Evolutionary conservation across 495 filamentous ascomycete genomes (phyloP).

Genomic region (Darksidea phi): DNA sequence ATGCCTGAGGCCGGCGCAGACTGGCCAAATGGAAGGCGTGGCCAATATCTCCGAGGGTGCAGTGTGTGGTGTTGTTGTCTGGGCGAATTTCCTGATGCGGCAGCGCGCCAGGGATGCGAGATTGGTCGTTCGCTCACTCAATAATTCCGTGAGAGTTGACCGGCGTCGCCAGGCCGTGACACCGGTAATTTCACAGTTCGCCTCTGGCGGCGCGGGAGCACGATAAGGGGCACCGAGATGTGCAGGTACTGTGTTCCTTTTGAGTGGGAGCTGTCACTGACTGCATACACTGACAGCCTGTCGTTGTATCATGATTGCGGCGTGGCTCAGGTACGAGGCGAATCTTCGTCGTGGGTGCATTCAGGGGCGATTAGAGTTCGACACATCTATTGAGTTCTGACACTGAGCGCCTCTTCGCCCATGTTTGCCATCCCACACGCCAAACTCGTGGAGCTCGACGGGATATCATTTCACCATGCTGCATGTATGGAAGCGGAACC

Average conservation of each 20-base stretch:
- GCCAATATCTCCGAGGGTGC: not conserved
- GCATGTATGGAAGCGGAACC: not conserved
- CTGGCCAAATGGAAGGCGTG: slow-evolving; percentile 7
- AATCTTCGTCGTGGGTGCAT: too few relatives aligned
- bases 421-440: too few relatives aligned
- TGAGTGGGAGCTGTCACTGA: too few relatives aligned
- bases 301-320: too few relatives aligned
- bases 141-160: slow-evolving; percentile 11
- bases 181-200: slow-evolving; percentile 18
- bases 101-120: slow-evolving; percentile 20
- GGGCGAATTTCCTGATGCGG: slow-evolving; percentile 15
- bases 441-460: too few relatives aligned
- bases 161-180: slow-evolving; percentile 12
- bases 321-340: too few relatives aligned
- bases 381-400: too few relatives aligned
- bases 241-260: too few relatives aligned
- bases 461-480: not conserved
- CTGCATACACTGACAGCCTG: too few relatives aligned
- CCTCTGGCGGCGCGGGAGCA: not conserved
- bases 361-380: too few relatives aligned
- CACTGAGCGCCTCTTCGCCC: too few relatives aligned
- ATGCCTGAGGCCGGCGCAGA: slow-evolving; percentile 10
- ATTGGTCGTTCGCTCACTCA: slow-evolving; percentile 8
- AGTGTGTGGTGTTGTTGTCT: slow-evolving; percentile 27
- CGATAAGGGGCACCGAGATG: slow-evolving; percentile 1